A percentile compares a stretch with the other conserved stretches of the same genome.
Conservation (phyloP, 148 eudicot genomes). For the Persicaria maculosa region DNA sequence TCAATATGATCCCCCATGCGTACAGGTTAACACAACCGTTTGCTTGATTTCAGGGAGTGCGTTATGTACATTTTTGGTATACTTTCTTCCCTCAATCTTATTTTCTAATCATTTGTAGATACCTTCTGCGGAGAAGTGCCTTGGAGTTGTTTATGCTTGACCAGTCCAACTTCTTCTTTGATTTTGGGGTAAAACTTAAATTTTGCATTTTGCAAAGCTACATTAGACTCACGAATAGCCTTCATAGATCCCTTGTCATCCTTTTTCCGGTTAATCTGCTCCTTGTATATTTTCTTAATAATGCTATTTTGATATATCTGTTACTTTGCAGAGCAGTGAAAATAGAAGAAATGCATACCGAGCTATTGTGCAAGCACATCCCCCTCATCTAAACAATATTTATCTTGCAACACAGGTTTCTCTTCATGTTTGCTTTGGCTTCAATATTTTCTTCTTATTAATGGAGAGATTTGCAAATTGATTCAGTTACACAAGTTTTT, state of each 20-base stretch:
- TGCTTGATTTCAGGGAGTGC: neutral
- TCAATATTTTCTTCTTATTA: neutral
- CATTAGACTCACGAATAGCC: slow-evolving; percentile 3
- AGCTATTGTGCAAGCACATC: slow-evolving; percentile 88
- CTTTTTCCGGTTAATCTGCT: neutral
- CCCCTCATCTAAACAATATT: slow-evolving; percentile 91
- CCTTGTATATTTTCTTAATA: slow-evolving; percentile 4
- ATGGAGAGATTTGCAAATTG: neutral
- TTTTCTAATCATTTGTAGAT: slow-evolving; percentile 41
- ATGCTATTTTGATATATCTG: slow-evolving; percentile 9
- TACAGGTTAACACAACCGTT: neutral
- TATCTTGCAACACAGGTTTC: slow-evolving; percentile 95
- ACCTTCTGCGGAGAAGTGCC: slow-evolving; percentile 95
- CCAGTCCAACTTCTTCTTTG: slow-evolving; percentile 90
- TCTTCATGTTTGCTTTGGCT: neutral
- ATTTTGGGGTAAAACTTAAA: slow-evolving; percentile 71
- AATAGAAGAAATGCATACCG: slow-evolving; percentile 82
- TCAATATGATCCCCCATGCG: neutral
- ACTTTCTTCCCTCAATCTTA: neutral
- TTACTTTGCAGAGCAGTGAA: slow-evolving; percentile 54
- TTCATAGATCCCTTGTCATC: neutral
- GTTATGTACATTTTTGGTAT: neutral
- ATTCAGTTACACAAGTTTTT: neutral
- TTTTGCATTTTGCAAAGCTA: slow-evolving; percentile 3
- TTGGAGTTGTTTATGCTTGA: slow-evolving; percentile 95